Percentiles rank a stretch among this genome's conserved stretches.
Evolutionary conservation across 768 basidiomycete genomes (phyloP).

Genomic region (Boletus barrowsii): DNA sequence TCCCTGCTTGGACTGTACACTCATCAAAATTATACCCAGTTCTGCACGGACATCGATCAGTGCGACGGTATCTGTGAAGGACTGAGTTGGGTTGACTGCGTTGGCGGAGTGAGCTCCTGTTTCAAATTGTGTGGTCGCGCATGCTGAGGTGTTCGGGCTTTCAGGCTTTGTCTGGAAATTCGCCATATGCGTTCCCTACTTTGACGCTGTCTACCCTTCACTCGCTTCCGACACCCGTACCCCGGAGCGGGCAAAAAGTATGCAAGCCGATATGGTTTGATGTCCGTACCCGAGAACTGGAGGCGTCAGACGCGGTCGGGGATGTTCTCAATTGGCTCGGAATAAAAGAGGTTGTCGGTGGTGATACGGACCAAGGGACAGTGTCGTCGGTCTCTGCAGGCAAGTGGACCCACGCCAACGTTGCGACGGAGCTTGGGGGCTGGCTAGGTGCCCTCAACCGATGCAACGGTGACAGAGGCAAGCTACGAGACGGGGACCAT

Average conservation of each 20-base stretch:
- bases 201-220: slow-evolving; percentile 82
- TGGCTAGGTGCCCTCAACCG: slow-evolving; percentile 50
- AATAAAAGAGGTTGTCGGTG: slow-evolving; percentile 21
- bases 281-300: slow-evolving; percentile 49
- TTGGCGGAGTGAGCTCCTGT: slow-evolving; percentile 44
- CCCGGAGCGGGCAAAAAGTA: slow-evolving; percentile 73
- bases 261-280: slow-evolving; percentile 89
- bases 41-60: slow-evolving; percentile 75
- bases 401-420: slow-evolving; percentile 50
- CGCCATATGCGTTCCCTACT: slow-evolving; percentile 83
- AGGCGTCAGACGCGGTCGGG: slow-evolving; percentile 57
- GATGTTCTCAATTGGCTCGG: slow-evolving; percentile 58
- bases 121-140: not conserved
- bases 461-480: not conserved
- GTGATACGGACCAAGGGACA: slow-evolving; percentile 1
- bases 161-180: slow-evolving; percentile 61
- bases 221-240: slow-evolving; percentile 82
- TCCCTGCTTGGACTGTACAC: slow-evolving; percentile 86
- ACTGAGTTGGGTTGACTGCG: slow-evolving; percentile 74
- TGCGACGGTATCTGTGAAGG: slow-evolving; percentile 67
- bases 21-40: slow-evolving; percentile 91
- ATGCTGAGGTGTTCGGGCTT: not conserved
- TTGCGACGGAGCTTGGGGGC: slow-evolving; percentile 58
- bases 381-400: slow-evolving; percentile 22
- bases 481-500: not conserved